Percentiles rank a stretch among this genome's conserved stretches.
phyloP scores from a whole-genome alignment of 208 protist species.

The Trypanosoma mega region DNA sequence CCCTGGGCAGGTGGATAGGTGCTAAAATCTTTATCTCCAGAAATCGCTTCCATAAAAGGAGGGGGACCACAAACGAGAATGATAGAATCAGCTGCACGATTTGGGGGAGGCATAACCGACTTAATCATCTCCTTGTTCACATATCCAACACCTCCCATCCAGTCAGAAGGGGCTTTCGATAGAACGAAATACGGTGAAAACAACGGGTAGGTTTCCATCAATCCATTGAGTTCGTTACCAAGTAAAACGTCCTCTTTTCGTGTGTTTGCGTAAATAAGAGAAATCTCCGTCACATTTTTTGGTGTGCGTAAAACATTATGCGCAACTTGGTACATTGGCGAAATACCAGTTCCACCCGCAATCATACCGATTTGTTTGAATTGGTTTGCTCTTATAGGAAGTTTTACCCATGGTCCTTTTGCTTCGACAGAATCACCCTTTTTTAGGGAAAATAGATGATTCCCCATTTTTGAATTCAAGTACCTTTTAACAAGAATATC shows the following conservation, averaged over 20 bases:
- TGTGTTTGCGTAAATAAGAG: conserved; percentile 89
- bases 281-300: conserved; percentile 87
- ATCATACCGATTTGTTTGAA: conserved; percentile 94
- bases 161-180: conserved; percentile 80
- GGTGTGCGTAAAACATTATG: conserved; percentile 68
- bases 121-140: conserved; percentile 91
- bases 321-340: conserved; percentile 93
- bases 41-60: conserved; percentile 86
- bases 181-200: conserved; percentile 94
- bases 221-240: conserved; percentile 89
- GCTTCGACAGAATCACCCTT: conserved; percentile 91
- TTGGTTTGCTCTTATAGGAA: conserved; percentile 86
- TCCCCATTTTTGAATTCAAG: conserved; percentile 85
- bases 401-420: conserved; percentile 89
- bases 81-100: conserved; percentile 72
- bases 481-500: conserved; percentile 92
- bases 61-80: conserved; percentile 88
- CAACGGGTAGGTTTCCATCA: conserved; percentile 83
- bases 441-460: conserved; percentile 89
- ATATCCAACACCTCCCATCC: conserved; percentile 89
- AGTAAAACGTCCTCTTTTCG: conserved; percentile 93
- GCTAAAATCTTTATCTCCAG: conserved; percentile 88
- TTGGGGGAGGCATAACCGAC: conserved; percentile 82
- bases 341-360: conserved; percentile 92
- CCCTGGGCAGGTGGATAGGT: conserved; percentile 75